Evolutionary conservation across 108 stramenopile species (phyloP).

Genomic region (Cyclostephanos tholiformis): DNA sequence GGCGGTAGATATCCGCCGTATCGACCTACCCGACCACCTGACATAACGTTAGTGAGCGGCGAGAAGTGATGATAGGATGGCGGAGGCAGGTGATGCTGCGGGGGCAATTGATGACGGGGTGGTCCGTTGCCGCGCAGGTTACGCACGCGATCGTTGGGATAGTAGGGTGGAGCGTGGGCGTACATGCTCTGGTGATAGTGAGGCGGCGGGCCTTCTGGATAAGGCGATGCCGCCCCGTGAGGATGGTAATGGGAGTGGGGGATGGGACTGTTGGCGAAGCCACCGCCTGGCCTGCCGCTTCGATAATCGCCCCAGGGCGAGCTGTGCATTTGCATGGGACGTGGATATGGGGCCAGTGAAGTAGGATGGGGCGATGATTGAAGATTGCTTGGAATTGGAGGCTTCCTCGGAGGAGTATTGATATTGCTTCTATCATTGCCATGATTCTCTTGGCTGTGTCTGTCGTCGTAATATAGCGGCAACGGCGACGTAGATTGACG

Average conservation of each 20-base stretch:
- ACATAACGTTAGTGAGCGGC: conserved; percentile 66
- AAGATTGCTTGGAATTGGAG: background rate
- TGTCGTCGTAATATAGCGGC: conserved; percentile 60
- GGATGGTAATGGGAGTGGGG: conserved; percentile 55
- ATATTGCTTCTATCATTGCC: conserved; percentile 1
- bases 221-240: conserved; percentile 45
- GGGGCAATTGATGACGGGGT: conserved; percentile 60
- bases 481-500: conserved; percentile 66
- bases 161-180: conserved; percentile 34
- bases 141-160: conserved; percentile 69
- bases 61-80: conserved; percentile 74
- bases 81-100: conserved; percentile 73
- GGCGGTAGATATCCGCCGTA: conserved; percentile 25
- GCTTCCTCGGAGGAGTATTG: conserved; percentile 23
- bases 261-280: conserved; percentile 43
- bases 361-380: background rate
- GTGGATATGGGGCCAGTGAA: conserved; percentile 11
- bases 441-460: conserved; percentile 7
- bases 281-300: conserved; percentile 4
- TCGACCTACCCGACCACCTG: conserved; percentile 11
- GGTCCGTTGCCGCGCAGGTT: conserved; percentile 79
- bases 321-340: conserved; percentile 12
- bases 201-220: conserved; percentile 22
- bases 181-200: conserved; percentile 31
- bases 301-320: conserved; percentile 14